These are phyloP conservation scores for Peterozyma xylosa DNA, from an alignment of 805 yeast species.

Conservation along the genomic window DNA sequence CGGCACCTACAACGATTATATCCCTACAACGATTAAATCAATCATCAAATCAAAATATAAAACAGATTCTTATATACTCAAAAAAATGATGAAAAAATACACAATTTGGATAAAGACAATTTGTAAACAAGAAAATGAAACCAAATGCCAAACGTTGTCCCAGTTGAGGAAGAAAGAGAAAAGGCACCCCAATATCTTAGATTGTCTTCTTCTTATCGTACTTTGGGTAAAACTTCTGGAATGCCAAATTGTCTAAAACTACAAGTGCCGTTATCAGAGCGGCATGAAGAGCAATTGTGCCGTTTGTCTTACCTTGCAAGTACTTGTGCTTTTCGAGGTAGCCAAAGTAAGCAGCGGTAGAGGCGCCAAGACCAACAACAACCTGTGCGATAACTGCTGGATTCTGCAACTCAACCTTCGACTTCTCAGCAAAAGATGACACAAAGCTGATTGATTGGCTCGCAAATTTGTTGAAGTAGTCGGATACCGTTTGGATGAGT, in stretches of 20 bases:
- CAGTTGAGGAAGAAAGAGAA: background rate
- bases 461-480: constrained; percentile 14
- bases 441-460: constrained; percentile 8
- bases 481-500: constrained; percentile 9
- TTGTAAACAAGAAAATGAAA: background rate
- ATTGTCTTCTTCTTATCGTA: constrained; percentile 32
- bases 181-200: background rate
- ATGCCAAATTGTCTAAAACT: constrained; percentile 45
- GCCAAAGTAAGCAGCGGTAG: constrained; percentile 40
- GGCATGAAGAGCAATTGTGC: constrained; percentile 18
- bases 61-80: background rate
- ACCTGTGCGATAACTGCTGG: constrained; percentile 55
- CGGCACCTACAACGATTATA: too few relatives aligned
- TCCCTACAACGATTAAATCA: too few relatives aligned
- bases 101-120: background rate
- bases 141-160: background rate
- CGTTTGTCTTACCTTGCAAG: constrained; percentile 5
- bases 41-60: too few relatives aligned
- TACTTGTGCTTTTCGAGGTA: constrained; percentile 29
- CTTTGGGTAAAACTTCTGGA: constrained; percentile 46
- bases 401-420: constrained; percentile 42
- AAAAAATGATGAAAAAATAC: background rate
- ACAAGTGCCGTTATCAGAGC: constrained; percentile 47
- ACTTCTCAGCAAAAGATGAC: constrained; percentile 13
- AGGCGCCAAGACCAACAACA: constrained; percentile 38